Percentiles rank a stretch among this genome's conserved stretches.
phyloP scores from a whole-genome alignment of 805 yeast genomes.

The Nakazawaea molendinolei region DNA sequence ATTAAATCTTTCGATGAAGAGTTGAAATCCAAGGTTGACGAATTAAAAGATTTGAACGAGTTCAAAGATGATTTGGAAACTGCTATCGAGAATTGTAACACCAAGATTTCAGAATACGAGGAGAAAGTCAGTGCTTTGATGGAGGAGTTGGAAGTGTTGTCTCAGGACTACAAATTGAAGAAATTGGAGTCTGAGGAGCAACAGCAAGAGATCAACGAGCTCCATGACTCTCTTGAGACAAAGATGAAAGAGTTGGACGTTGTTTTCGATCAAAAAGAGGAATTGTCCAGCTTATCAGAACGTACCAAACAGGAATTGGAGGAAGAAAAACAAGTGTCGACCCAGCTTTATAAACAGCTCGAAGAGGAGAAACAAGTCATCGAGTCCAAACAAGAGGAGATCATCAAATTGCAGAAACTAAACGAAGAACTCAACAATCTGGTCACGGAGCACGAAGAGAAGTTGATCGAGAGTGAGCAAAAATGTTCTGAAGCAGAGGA shows the following conservation, averaged over 20 bases:
- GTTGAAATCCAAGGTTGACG: constrained; percentile 16
- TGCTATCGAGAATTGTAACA: constrained; percentile 13
- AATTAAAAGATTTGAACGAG: constrained; percentile 8
- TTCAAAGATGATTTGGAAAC: constrained; percentile 10
- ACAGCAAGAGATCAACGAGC: constrained; percentile 13
- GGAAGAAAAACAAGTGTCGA: constrained; percentile 8
- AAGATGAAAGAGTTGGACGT: constrained; percentile 12
- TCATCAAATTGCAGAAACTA: not conserved
- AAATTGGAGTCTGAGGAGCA: constrained; percentile 13
- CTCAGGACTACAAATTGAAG: constrained; percentile 13
- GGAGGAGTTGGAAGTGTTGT: constrained; percentile 14
- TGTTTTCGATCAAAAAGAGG: constrained; percentile 13
- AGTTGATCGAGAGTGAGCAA: too few species aligned
- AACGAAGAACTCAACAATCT: not conserved
- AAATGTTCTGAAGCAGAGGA: too few species aligned
- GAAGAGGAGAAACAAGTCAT: not conserved
- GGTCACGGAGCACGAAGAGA: too few species aligned
- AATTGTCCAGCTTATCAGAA: constrained; percentile 20
- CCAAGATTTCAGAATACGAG: constrained; percentile 20
- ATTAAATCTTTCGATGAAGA: constrained; percentile 16
- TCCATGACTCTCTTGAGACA: constrained; percentile 7
- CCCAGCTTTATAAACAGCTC: not conserved
- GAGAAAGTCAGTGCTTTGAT: constrained; percentile 15
- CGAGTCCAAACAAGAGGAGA: not conserved
- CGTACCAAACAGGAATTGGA: constrained; percentile 19